A percentile compares a stretch with the other conserved stretches of the same genome.
phyloP scores from a whole-genome alignment of 495 filamentous ascomycete species.

The Monascus purpureus region DNA sequence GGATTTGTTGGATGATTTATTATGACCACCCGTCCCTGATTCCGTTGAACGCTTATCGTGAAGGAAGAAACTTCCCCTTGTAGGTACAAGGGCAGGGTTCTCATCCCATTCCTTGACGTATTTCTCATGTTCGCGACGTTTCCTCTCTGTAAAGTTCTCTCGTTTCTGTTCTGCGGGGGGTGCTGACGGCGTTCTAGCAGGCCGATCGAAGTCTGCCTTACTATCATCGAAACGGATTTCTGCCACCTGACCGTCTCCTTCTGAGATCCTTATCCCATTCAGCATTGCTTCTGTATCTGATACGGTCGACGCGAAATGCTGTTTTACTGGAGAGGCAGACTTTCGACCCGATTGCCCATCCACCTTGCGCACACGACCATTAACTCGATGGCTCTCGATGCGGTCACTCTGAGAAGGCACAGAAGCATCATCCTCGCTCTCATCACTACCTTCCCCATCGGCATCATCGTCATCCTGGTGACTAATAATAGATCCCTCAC shows the following conservation, averaged over 20 bases:
- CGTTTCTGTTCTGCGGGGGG: conserved; percentile 24
- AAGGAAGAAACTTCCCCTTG: conserved; percentile 90
- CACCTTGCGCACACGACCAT: conserved; percentile 20
- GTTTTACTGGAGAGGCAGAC: conserved; percentile 17
- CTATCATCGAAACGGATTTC: conserved; percentile 57
- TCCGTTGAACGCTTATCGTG: conserved; percentile 80
- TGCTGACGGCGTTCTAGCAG: conserved; percentile 23
- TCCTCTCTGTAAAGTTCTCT: conserved; percentile 46
- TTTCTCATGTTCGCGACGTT: conserved; percentile 79
- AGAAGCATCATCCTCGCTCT: conserved; percentile 50
- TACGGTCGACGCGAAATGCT: conserved; percentile 18
- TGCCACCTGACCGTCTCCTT: conserved; percentile 35
- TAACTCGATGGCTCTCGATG: conserved; percentile 21
- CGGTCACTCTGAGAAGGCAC: conserved; percentile 28
- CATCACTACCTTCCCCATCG: conserved; percentile 58
- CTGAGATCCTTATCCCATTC: conserved; percentile 60
- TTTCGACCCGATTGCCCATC: conserved; percentile 13
- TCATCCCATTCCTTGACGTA: conserved; percentile 75
- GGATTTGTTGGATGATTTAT: conserved; percentile 23
- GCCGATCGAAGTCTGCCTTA: conserved; percentile 18
- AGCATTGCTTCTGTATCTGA: conserved; percentile 83
- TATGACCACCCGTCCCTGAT: conserved; percentile 46
- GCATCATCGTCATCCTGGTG: conserved; percentile 66
- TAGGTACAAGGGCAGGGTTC: conserved; percentile 90
- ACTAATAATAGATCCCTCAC: conserved; percentile 61